Percentiles rank a stretch among this genome's conserved stretches.
These are phyloP conservation scores for Yamadazyma pseudoaaseri DNA, from an alignment of 1,139 yeast species.

Conservation along the genomic window DNA sequence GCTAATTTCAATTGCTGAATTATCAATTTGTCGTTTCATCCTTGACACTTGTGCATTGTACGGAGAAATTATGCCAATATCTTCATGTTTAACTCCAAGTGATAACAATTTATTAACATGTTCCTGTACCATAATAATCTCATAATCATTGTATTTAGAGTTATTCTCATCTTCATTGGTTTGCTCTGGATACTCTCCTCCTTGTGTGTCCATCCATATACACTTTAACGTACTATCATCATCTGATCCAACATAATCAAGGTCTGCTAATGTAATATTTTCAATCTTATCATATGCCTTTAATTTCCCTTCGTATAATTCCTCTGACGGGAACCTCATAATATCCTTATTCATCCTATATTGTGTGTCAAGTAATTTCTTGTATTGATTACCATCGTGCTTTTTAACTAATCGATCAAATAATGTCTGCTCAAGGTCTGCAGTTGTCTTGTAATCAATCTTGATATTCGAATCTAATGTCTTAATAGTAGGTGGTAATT, in stretches of 20 bases:
- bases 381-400: slow-evolving; percentile 45
- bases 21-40: slow-evolving; percentile 38
- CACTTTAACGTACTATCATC: slow-evolving; percentile 35
- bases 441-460: slow-evolving; percentile 26
- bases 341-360: slow-evolving; percentile 82
- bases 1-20: slow-evolving; percentile 33
- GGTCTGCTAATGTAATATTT: slow-evolving; percentile 51
- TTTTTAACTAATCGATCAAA: slow-evolving; percentile 76
- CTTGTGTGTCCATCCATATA: slow-evolving; percentile 91
- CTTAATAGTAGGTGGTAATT: slow-evolving; percentile 78
- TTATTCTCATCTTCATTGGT: slow-evolving; percentile 39
- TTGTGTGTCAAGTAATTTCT: slow-evolving; percentile 65
- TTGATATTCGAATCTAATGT: slow-evolving; percentile 30
- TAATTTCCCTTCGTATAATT: slow-evolving; percentile 62
- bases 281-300: slow-evolving; percentile 63
- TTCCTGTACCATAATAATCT: slow-evolving; percentile 55
- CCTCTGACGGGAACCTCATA: slow-evolving; percentile 74
- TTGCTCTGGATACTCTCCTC: slow-evolving; percentile 75
- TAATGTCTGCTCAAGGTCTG: slow-evolving; percentile 58
- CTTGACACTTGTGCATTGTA: slow-evolving; percentile 81
- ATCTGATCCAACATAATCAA: slow-evolving; percentile 26
- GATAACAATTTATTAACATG: slow-evolving; percentile 53
- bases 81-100: slow-evolving; percentile 45
- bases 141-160: slow-evolving; percentile 75
- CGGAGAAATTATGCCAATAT: slow-evolving; percentile 85